Conservation (phyloP, 768 basidiomycete species). For the Termitomyces sp. region DNA sequence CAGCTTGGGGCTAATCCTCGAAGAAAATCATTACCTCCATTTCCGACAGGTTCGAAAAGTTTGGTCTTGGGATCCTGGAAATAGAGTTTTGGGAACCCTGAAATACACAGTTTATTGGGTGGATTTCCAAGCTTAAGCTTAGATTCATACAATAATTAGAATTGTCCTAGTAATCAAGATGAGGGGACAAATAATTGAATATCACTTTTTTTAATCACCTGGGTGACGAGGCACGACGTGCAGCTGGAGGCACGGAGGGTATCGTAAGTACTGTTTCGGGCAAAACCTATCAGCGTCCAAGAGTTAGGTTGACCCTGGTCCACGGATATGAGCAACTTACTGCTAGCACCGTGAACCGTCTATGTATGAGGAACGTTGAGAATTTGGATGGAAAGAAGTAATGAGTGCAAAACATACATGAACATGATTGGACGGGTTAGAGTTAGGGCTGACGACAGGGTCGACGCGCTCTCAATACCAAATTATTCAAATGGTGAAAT, state of each 20-base stretch:
- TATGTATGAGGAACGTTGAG: slow-evolving; percentile 5
- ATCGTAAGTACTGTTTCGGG: slow-evolving; percentile 27
- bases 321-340: slow-evolving; percentile 16
- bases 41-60: slow-evolving; percentile 30
- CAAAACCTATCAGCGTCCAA: slow-evolving; percentile 23
- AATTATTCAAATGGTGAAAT: not conserved
- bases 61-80: slow-evolving; percentile 34
- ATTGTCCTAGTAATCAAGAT: slow-evolving; percentile 22
- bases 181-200: not conserved
- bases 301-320: not conserved
- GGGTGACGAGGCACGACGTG: slow-evolving; percentile 31
- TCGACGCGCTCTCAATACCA: slow-evolving; percentile 28
- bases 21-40: slow-evolving; percentile 25
- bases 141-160: slow-evolving; percentile 33
- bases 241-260: slow-evolving; percentile 30
- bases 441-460: slow-evolving; percentile 30
- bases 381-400: not conserved
- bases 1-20: not conserved
- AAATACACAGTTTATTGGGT: not conserved
- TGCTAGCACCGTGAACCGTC: slow-evolving; percentile 35
- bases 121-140: not conserved
- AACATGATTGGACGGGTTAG: slow-evolving; percentile 32
- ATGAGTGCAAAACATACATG: slow-evolving; percentile 25
- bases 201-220: slow-evolving; percentile 14
- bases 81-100: slow-evolving; percentile 39